Evolutionary conservation across 768 basidiomycete species (phyloP), one percentile per base, ranked within the genome.

Genomic region (Solioccasus polychromus): DNA sequence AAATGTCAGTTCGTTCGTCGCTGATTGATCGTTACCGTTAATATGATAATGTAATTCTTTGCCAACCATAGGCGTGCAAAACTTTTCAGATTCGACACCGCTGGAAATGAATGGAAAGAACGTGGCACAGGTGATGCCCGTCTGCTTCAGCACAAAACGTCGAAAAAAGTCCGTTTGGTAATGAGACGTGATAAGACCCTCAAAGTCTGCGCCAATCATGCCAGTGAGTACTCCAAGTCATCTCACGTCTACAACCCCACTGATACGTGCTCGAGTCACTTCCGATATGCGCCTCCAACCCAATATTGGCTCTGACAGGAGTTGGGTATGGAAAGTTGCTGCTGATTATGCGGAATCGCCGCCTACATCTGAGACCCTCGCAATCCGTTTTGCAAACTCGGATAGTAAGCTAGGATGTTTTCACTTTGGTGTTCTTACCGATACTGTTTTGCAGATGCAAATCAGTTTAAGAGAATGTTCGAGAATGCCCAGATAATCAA

Each of bases 111-210:
- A 71, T 99, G 96, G 96, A 99, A 99, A 68, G 96, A 99, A 72
- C 74, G 96, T 26, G 95, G 95, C 31, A 98, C 94, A 14, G 95
- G 95, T 36, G 92, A 95, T 67, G 93, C 92, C 54, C 87, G 92
- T 66, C 78, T 99, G 45, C 82, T 99, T 53, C 73, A 82, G 58
- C 90, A 96, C 76, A 92, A 87, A 69, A 82, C 82, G 62, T 86
- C 85, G 39, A 84, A 86, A 76, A 97, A 94, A 71, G 78, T 95
- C 61, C 81, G 96, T 52, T 80, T 99, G 51, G 92, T 99, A 67
- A 99, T 99, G 96, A 79, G 95, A 73, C 89, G 96, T 70, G 96
- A 99, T 79, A 97, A 97, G 83, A 99, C 96, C 38, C 78, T 92
- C 70, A 98, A 99, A 71, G 94, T 98, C 71, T 98, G 96, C 70